Percentiles rank a stretch among this genome's conserved stretches.
These are phyloP conservation scores for Dichotomocladium elegans DNA, from an alignment of 371 early-diverging fungal genomes.

Conservation along the genomic window DNA sequence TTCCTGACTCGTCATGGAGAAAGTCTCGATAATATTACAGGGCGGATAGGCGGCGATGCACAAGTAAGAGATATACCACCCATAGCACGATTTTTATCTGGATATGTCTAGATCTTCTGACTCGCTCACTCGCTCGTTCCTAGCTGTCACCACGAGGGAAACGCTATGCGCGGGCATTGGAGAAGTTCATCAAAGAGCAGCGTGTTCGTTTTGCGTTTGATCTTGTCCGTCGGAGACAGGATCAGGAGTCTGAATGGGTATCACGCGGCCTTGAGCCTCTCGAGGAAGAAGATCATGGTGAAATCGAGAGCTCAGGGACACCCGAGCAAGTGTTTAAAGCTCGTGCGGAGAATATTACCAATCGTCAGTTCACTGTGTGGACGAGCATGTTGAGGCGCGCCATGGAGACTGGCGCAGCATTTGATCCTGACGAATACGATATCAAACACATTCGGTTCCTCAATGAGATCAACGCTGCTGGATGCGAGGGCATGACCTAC, in stretches of 20 bases:
- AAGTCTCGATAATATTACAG: slow-evolving; percentile 52
- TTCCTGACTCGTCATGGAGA: slow-evolving; percentile 86
- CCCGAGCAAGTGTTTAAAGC: slow-evolving; percentile 3
- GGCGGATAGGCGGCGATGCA: slow-evolving; percentile 76
- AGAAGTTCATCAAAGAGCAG: slow-evolving; percentile 55
- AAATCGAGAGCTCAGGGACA: background rate
- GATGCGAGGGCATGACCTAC: slow-evolving; percentile 53
- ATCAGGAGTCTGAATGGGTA: slow-evolving; percentile 26
- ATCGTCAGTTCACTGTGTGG: slow-evolving; percentile 61
- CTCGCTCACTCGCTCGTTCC: too few relatives aligned
- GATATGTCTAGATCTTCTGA: too few relatives aligned
- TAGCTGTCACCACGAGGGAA: slow-evolving; percentile 58
- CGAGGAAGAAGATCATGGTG: slow-evolving; percentile 12
- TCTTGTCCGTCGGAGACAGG: slow-evolving; percentile 22
- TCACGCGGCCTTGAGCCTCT: slow-evolving; percentile 26
- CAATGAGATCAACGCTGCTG: slow-evolving; percentile 85
- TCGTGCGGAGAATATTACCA: slow-evolving; percentile 20
- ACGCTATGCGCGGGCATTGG: slow-evolving; percentile 62
- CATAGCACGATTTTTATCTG: too few relatives aligned
- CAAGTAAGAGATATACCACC: slow-evolving; percentile 50
- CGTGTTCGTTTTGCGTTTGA: slow-evolving; percentile 38
- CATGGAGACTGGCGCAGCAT: slow-evolving; percentile 64
- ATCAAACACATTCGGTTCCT: slow-evolving; percentile 68
- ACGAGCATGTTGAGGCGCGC: slow-evolving; percentile 74
- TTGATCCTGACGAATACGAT: slow-evolving; percentile 71